A percentile compares a stretch with the other conserved stretches of the same genome.
Evolutionary conservation across 2,329 filamentous ascomycete genomes (phyloP).

Genomic region (Stromatinia cepivora): DNA sequence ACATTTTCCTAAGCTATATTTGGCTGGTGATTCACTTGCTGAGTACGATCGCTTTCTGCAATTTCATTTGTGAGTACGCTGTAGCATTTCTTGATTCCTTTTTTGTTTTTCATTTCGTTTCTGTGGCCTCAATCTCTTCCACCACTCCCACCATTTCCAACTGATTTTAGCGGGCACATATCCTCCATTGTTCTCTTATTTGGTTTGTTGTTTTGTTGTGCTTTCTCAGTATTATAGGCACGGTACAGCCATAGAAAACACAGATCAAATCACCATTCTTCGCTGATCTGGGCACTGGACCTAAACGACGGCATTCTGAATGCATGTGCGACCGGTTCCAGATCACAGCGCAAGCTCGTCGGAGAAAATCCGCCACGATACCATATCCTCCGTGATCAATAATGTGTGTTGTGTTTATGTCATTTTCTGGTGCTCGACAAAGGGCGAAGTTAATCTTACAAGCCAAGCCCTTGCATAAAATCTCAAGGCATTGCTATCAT

Average conservation of each 20-base stretch:
- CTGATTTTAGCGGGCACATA: background rate
- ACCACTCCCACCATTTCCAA: background rate
- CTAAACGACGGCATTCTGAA: background rate
- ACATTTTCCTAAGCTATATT: background rate
- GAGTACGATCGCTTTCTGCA: background rate
- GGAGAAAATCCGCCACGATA: slow-evolving; percentile 25
- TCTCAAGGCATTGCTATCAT: slow-evolving; percentile 17
- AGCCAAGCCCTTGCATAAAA: slow-evolving; percentile 27
- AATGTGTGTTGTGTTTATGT: slow-evolving; percentile 2
- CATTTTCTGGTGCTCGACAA: background rate
- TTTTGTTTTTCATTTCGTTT: background rate
- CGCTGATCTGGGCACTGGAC: slow-evolving; percentile 20
- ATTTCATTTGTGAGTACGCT: too few relatives aligned
- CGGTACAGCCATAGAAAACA: slow-evolving; percentile 26
- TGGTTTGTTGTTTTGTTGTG: background rate
- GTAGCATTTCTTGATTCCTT: background rate
- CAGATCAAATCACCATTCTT: slow-evolving; percentile 23
- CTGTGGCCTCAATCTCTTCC: background rate
- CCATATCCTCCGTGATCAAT: slow-evolving; percentile 13
- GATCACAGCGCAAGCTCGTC: slow-evolving; percentile 23
- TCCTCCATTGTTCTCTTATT: background rate
- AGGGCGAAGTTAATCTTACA: slow-evolving; percentile 23
- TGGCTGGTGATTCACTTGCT: background rate
- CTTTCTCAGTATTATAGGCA: slow-evolving; percentile 25
- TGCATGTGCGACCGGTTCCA: background rate